These are phyloP conservation scores for Neolentinus lepideus DNA, from an alignment of 1,284 basidiomycete genomes.

Conservation along the genomic window DNA sequence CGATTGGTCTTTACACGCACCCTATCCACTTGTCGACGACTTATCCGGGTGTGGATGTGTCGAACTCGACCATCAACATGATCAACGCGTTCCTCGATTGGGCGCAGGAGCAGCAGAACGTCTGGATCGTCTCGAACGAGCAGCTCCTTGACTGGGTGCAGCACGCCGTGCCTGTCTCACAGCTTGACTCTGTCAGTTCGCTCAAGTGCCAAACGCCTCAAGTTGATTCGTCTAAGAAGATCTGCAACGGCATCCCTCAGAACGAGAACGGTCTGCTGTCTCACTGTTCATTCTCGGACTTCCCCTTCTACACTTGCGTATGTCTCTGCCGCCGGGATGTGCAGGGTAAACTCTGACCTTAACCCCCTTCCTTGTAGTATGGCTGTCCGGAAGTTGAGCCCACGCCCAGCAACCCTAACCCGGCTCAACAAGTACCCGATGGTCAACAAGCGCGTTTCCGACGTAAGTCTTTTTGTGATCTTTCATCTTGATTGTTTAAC, in stretches of 20 bases:
- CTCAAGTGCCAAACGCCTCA: conserved; percentile 60
- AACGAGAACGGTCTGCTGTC: conserved; percentile 55
- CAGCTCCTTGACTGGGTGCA: conserved; percentile 73
- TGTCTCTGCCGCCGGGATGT: conserved; percentile 16
- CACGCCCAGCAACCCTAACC: conserved; percentile 55
- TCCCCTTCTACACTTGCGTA: conserved; percentile 75
- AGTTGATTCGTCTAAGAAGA: conserved; percentile 42
- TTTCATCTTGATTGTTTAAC: not conserved
- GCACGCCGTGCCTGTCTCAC: conserved; percentile 59
- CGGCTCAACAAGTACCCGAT: conserved; percentile 41
- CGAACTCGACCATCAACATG: conserved; percentile 56
- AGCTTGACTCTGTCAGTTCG: conserved; percentile 44
- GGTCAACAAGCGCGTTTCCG: conserved; percentile 43
- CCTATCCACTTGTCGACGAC: conserved; percentile 70
- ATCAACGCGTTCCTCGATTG: conserved; percentile 70
- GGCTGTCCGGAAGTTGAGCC: conserved; percentile 59
- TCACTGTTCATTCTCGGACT: conserved; percentile 62
- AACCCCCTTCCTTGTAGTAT: conserved; percentile 35
- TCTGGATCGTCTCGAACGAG: conserved; percentile 72
- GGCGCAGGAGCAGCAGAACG: conserved; percentile 68
- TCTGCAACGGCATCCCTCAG: conserved; percentile 69
- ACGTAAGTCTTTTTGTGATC: conserved; percentile 29
- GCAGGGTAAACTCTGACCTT: not conserved
- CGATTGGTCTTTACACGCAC: conserved; percentile 78
- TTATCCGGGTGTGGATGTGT: conserved; percentile 48